A percentile compares a stretch with the other conserved stretches of the same genome.
Evolutionary conservation across 805 yeast genomes (phyloP).

Genomic region (Lipomyces yamanashiensis): DNA sequence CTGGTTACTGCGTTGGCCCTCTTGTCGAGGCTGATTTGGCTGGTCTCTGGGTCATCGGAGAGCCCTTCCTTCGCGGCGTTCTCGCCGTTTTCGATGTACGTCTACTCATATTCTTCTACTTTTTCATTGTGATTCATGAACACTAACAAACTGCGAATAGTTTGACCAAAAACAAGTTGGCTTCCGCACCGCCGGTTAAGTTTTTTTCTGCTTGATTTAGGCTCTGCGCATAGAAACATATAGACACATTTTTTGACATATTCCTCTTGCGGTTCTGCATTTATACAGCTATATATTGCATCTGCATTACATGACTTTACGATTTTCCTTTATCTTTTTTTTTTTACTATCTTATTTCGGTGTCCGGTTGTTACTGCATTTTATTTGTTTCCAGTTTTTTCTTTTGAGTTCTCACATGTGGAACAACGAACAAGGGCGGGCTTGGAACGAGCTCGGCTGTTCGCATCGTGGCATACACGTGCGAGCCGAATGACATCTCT

Average conservation of each 20-base stretch:
- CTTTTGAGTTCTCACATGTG: no score
- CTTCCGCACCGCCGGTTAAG: slow-evolving; percentile 16
- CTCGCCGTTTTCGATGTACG: slow-evolving; percentile 29
- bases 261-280: not conserved
- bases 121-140: no score
- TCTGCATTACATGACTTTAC: no score
- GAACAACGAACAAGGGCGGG: not conserved
- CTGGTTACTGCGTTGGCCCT: slow-evolving; percentile 36
- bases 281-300: not conserved
- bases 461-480: not conserved
- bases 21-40: slow-evolving; percentile 35
- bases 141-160: not conserved
- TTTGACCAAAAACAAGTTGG: slow-evolving; percentile 28
- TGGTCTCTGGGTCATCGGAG: slow-evolving; percentile 37
- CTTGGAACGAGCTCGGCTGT: not conserved
- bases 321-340: no score
- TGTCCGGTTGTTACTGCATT: no score
- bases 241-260: not conserved
- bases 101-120: no score
- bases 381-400: no score
- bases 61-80: slow-evolving; percentile 32
- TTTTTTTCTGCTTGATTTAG: not conserved
- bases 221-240: not conserved
- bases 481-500: not conserved
- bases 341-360: no score